A percentile compares a stretch with the other conserved stretches of the same genome.
These are phyloP conservation scores for Incumbomyces delicatus DNA, from an alignment of 2,329 filamentous ascomycete genomes.

Conservation along the genomic window DNA sequence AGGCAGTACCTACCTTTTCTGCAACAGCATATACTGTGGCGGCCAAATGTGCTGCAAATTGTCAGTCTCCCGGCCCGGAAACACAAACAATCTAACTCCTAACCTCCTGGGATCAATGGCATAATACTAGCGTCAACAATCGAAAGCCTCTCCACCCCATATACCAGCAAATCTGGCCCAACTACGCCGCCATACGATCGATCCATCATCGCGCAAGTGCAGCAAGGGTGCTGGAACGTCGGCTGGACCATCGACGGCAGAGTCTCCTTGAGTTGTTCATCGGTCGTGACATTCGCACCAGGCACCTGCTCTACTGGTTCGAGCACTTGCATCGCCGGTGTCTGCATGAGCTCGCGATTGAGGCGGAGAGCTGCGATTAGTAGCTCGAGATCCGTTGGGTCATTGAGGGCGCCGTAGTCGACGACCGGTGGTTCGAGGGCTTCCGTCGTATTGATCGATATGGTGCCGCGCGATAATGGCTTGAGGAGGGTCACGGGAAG, in stretches of 20 bases:
- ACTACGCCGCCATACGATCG: slow-evolving; percentile 26
- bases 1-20: too few species aligned
- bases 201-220: slow-evolving; percentile 27
- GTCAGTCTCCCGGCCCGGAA: too few species aligned
- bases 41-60: slow-evolving; percentile 30
- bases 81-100: too few species aligned
- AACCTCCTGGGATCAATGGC: slow-evolving; percentile 27
- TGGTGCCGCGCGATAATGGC: slow-evolving; percentile 30
- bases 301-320: not conserved
- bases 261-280: not conserved
- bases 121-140: slow-evolving; percentile 23
- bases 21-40: slow-evolving; percentile 15
- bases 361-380: not conserved
- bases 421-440: slow-evolving; percentile 30
- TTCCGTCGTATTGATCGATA: slow-evolving; percentile 29
- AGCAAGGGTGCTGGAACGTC: slow-evolving; percentile 1
- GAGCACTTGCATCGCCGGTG: not conserved
- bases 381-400: not conserved
- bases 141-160: slow-evolving; percentile 24
- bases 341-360: not conserved
- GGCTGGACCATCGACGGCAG: not conserved
- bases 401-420: slow-evolving; percentile 26
- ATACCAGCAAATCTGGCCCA: slow-evolving; percentile 22
- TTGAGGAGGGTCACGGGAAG: not conserved
- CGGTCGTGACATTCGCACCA: not conserved